Conservation (phyloP, 2,329 filamentous ascomycete genomes). For the Colletotrichum eleusines region DNA sequence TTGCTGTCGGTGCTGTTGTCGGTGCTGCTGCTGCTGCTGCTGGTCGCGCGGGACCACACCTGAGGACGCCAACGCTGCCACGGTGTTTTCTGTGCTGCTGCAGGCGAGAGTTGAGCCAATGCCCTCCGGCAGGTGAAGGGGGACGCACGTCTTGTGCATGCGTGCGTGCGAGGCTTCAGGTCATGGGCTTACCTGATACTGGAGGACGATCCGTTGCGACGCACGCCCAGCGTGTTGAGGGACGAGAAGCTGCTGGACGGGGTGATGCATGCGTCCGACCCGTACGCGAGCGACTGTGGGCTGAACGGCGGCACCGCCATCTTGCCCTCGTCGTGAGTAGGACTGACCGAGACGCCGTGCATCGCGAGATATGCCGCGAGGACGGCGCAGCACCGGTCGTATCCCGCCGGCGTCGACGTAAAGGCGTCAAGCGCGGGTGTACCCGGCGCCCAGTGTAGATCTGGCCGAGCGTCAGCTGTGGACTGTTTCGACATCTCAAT, state of each 20-base stretch:
- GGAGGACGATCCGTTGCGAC: slow-evolving; percentile 24
- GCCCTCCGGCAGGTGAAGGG: neutral
- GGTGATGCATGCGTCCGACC: slow-evolving; percentile 13
- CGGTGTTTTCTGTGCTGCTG: slow-evolving; percentile 19
- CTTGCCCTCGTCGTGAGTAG: neutral
- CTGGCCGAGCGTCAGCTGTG: neutral
- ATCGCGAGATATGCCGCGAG: slow-evolving; percentile 30
- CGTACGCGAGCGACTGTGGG: neutral
- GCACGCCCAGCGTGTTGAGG: slow-evolving; percentile 19
- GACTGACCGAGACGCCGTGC: neutral
- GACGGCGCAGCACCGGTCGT: slow-evolving; percentile 23
- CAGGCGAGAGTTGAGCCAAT: neutral
- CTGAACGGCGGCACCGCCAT: neutral
- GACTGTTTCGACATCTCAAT: neutral
- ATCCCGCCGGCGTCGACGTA: slow-evolving; percentile 13
- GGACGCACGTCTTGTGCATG: too few relatives aligned
- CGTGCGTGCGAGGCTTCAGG: too few relatives aligned
- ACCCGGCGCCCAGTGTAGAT: slow-evolving; percentile 10
- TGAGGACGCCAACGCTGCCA: slow-evolving; percentile 1
- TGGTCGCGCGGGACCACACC: slow-evolving; percentile 21
- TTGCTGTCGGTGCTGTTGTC: neutral
- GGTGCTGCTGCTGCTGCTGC: neutral
- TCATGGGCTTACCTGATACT: slow-evolving; percentile 23
- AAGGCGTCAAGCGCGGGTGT: neutral
- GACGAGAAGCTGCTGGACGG: slow-evolving; percentile 35